A percentile compares a stretch with the other conserved stretches of the same genome.
phyloP scores from a whole-genome alignment of 257 asterid genomes.

The Rhazya stricta region DNA sequence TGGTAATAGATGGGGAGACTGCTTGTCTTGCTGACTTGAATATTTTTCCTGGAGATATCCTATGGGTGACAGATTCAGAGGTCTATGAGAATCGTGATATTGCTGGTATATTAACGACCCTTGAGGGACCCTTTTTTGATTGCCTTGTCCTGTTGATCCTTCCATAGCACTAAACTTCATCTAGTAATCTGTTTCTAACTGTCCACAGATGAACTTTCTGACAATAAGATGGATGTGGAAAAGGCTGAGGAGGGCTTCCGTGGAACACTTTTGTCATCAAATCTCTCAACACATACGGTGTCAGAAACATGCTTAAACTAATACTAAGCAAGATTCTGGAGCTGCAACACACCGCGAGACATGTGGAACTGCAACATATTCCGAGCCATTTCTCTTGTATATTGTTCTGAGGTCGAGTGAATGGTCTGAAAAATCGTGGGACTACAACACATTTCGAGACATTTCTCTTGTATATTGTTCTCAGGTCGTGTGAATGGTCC shows the following conservation, averaged over 20 bases:
- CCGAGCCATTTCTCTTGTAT: neutral
- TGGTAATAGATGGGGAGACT: conserved; percentile 63
- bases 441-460: no score
- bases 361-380: no score
- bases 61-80: conserved; percentile 95
- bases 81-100: conserved; percentile 95
- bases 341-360: neutral
- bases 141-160: no score
- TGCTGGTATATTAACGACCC: conserved; percentile 56
- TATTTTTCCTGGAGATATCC: conserved; percentile 85
- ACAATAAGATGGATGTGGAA: conserved; percentile 47
- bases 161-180: neutral
- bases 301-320: conserved; percentile 64
- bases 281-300: conserved; percentile 51
- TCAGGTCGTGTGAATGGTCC: neutral
- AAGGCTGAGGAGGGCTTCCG: conserved; percentile 85
- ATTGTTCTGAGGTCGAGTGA: neutral
- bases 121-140: no score
- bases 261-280: conserved; percentile 88
- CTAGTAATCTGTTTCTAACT: conserved; percentile 15
- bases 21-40: conserved; percentile 74
- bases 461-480: neutral
- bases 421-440: no score
- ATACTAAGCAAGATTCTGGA: conserved; percentile 18
- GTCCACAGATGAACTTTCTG: conserved; percentile 77